phyloP scores from a whole-genome alignment of 2,329 filamentous ascomycete genomes.

The Ophiobolus disseminans region DNA sequence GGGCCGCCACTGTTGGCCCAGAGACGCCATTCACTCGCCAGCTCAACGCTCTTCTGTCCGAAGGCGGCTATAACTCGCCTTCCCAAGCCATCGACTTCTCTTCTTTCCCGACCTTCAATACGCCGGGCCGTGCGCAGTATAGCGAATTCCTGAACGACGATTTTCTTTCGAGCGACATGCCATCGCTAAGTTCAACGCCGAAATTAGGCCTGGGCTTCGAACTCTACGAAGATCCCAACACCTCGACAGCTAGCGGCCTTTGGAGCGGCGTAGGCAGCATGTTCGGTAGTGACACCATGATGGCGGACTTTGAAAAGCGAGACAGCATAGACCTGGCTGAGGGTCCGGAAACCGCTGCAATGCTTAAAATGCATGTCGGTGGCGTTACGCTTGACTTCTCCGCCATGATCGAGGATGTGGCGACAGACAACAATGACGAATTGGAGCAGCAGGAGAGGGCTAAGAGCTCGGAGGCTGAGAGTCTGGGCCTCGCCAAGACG shows the following conservation, averaged over 20 bases:
- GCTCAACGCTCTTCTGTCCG: constrained; percentile 66
- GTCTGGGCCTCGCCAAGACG: constrained; percentile 18
- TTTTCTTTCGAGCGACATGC: constrained; percentile 47
- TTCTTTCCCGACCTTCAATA: constrained; percentile 45
- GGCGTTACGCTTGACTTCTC: constrained; percentile 44
- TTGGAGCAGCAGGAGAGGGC: constrained; percentile 2
- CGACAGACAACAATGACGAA: constrained; percentile 24
- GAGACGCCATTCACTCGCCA: constrained; percentile 68
- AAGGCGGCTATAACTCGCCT: constrained; percentile 39
- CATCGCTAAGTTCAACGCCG: constrained; percentile 45
- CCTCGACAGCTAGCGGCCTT: constrained; percentile 40
- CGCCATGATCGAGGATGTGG: constrained; percentile 48
- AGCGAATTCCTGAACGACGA: constrained; percentile 39
- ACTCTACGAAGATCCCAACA: constrained; percentile 48
- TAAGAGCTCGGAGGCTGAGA: constrained; percentile 15
- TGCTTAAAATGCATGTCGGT: constrained; percentile 37
- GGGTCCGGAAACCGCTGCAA: constrained; percentile 14
- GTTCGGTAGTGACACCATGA: constrained; percentile 41
- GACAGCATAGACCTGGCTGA: constrained; percentile 10
- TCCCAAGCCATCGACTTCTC: constrained; percentile 41
- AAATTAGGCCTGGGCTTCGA: constrained; percentile 39
- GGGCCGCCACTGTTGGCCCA: constrained; percentile 38
- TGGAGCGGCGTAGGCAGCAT: constrained; percentile 45
- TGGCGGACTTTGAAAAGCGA: constrained; percentile 24
- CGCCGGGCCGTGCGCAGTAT: constrained; percentile 38